phyloP scores from a whole-genome alignment of 371 early-diverging fungal genomes.

The Apophysomyces trapeziformis region DNA sequence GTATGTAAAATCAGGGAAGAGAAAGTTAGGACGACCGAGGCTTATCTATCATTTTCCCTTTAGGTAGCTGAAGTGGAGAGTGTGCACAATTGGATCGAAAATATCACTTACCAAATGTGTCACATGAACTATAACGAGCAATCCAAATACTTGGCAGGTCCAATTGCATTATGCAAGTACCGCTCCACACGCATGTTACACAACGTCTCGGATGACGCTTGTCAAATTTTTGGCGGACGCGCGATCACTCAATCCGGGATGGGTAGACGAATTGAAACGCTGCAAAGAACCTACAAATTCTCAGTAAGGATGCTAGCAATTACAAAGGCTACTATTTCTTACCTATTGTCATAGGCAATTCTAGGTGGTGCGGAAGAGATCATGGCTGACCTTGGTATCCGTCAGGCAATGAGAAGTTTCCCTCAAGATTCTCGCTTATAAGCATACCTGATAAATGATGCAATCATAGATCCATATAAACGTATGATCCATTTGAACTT shows the following conservation, averaged over 20 bases:
- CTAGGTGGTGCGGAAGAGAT: conserved; percentile 85
- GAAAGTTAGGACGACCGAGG: conserved; percentile 25
- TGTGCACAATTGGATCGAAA: conserved; percentile 65
- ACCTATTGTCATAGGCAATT: conserved; percentile 54
- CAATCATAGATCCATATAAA: background rate
- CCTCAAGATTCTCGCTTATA: conserved; percentile 28
- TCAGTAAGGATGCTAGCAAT: conserved; percentile 17
- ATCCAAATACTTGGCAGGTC: conserved; percentile 66
- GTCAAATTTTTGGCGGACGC: conserved; percentile 76
- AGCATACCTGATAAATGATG: background rate
- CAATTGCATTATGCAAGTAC: conserved; percentile 67
- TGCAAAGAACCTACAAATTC: conserved; percentile 65
- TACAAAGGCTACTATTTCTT: background rate
- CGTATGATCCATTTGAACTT: background rate
- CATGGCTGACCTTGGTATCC: conserved; percentile 42
- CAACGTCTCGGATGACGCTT: conserved; percentile 62
- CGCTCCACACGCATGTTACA: conserved; percentile 63
- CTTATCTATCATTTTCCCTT: conserved; percentile 25
- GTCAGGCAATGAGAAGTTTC: conserved; percentile 37
- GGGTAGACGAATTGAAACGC: conserved; percentile 59
- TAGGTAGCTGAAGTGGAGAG: conserved; percentile 62
- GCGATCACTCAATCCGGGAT: conserved; percentile 70
- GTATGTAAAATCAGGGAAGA: conserved; percentile 38
- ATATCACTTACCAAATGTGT: conserved; percentile 69
- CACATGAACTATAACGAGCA: conserved; percentile 66